phyloP scores from a whole-genome alignment of 805 yeast genomes.

The Zygoascus ofunaensis region DNA sequence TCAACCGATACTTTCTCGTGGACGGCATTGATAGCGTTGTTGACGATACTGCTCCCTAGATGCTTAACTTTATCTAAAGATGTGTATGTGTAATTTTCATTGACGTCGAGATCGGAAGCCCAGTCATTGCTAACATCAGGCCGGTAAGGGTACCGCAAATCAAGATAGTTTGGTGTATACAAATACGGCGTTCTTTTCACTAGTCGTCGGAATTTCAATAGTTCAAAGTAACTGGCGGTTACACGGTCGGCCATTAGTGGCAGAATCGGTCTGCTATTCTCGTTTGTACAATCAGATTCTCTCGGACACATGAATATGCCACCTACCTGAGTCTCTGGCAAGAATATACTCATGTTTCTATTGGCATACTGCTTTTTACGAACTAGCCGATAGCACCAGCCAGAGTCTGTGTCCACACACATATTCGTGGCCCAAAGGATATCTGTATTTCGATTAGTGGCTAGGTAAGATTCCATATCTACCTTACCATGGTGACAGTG shows the following conservation, averaged over 20 bases:
- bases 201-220: slow-evolving; percentile 17
- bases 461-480: slow-evolving; percentile 34
- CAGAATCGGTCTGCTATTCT: slow-evolving; percentile 35
- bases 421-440: slow-evolving; percentile 37
- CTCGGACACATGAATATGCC: slow-evolving; percentile 48
- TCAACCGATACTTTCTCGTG: slow-evolving; percentile 12
- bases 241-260: slow-evolving; percentile 56
- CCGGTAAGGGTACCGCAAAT: slow-evolving; percentile 18
- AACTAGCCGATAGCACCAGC: slow-evolving; percentile 48
- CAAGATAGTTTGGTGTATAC: slow-evolving; percentile 38
- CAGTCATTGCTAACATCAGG: slow-evolving; percentile 30
- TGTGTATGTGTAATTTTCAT: slow-evolving; percentile 41
- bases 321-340: slow-evolving; percentile 55
- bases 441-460: slow-evolving; percentile 31
- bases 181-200: slow-evolving; percentile 49
- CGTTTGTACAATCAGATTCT: slow-evolving; percentile 14
- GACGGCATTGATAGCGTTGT: slow-evolving; percentile 18
- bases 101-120: slow-evolving; percentile 40
- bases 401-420: slow-evolving; percentile 9
- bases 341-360: slow-evolving; percentile 37
- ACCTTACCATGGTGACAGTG: slow-evolving; percentile 46
- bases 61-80: slow-evolving; percentile 29
- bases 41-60: slow-evolving; percentile 26
- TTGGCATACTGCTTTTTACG: slow-evolving; percentile 48
- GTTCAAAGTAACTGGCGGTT: slow-evolving; percentile 37